Percentiles rank a stretch among this genome's conserved stretches.
Conservation (phyloP, 2,329 filamentous ascomycete genomes). For the Neodidymelliopsis sp. region DNA sequence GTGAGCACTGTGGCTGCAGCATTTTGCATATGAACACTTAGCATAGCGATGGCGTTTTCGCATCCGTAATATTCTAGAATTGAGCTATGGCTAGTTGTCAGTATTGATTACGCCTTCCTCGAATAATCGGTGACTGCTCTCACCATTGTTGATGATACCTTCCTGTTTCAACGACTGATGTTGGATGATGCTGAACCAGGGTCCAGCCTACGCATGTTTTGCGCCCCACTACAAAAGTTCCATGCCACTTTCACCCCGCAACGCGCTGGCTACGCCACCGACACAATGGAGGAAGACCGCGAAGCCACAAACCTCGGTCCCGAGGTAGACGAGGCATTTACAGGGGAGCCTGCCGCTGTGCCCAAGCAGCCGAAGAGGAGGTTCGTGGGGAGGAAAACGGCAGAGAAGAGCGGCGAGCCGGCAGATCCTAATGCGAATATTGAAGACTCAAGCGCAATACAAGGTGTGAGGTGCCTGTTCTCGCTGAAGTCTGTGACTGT, state of each 20-base stretch:
- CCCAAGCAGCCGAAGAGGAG: constrained; percentile 84
- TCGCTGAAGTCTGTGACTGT: background rate
- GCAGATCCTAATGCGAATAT: constrained; percentile 53
- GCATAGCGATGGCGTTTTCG: constrained; percentile 2
- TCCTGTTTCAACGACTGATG: too few species aligned
- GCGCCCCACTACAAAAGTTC: constrained; percentile 14
- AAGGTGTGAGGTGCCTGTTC: constrained; percentile 61
- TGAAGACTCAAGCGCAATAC: constrained; percentile 71
- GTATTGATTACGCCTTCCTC: too few species aligned
- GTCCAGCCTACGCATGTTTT: constrained; percentile 27
- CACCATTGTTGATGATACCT: too few species aligned
- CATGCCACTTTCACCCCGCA: constrained; percentile 27
- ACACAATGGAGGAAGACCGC: constrained; percentile 77
- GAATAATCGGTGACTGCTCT: too few species aligned
- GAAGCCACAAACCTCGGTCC: constrained; percentile 74
- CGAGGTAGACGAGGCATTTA: constrained; percentile 70
- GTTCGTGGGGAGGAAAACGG: constrained; percentile 84
- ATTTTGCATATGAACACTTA: background rate
- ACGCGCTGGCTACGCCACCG: constrained; percentile 18
- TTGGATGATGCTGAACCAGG: too few species aligned
- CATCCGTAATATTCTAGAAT: too few species aligned
- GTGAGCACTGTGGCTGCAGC: background rate
- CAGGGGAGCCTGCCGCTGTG: constrained; percentile 56
- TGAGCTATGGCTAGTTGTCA: too few species aligned
- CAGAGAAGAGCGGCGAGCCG: constrained; percentile 64